A percentile compares a stretch with the other conserved stretches of the same genome.
phyloP scores from a whole-genome alignment of 164 flowering plant genomes.

The Vitis labrusca region DNA sequence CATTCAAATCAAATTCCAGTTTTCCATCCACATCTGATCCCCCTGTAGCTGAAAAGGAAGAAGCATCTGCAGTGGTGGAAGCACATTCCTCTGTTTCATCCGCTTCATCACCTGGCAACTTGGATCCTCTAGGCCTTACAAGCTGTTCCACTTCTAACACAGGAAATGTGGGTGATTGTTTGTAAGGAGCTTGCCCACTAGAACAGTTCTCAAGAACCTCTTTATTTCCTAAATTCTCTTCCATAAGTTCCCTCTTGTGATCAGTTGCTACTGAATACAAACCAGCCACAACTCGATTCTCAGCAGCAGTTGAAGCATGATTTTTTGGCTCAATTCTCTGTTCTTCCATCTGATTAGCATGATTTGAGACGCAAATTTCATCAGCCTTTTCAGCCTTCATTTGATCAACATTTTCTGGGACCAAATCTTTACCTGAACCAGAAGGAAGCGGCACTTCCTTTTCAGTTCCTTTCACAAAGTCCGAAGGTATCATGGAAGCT shows the following conservation, averaged over 20 bases:
- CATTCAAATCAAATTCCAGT: conserved; percentile 87
- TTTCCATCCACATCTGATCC: conserved; percentile 45
- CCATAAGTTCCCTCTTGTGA: conserved; percentile 18
- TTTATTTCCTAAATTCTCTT: conserved; percentile 28
- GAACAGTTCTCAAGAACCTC: conserved; percentile 21
- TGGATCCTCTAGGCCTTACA: conserved; percentile 19
- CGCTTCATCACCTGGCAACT: conserved; percentile 23
- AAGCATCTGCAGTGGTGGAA: conserved; percentile 35
- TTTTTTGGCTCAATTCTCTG: conserved; percentile 20
- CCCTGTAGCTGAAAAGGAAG: conserved; percentile 30
- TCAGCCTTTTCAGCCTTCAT: conserved; percentile 28
- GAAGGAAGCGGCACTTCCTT: conserved; percentile 8
- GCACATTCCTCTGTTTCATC: conserved; percentile 40
- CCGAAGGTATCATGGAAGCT: conserved; percentile 2
- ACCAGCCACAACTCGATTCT: conserved; percentile 17
- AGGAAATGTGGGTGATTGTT: conserved; percentile 14
- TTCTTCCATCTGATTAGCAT: conserved; percentile 17
- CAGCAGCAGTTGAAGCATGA: conserved; percentile 13
- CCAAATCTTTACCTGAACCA: conserved; percentile 16
- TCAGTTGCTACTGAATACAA: conserved; percentile 16
- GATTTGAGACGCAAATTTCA: conserved; percentile 16
- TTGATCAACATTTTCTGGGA: conserved; percentile 14
- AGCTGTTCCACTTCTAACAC: conserved; percentile 20
- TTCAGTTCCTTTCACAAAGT: conserved; percentile 9
- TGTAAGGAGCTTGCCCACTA: conserved; percentile 19